Conservation (phyloP, 2,329 filamentous ascomycete species). For the Cladophialophora exuberans region DNA sequence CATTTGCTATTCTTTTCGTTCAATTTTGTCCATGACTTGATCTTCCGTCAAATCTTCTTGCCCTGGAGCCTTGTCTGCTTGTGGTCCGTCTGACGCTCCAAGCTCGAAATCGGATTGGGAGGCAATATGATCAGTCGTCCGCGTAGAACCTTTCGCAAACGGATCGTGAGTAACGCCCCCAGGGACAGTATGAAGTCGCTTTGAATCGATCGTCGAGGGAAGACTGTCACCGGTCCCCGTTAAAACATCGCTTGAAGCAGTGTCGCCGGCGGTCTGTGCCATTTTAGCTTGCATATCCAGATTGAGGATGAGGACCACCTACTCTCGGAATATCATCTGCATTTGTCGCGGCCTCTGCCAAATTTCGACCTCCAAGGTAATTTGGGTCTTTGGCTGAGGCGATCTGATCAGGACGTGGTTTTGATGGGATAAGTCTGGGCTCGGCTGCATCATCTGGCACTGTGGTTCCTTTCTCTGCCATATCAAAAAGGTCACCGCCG, state of each 20-base stretch:
- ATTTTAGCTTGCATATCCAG: background rate
- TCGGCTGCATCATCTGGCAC: conserved; percentile 52
- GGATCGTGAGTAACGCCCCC: conserved; percentile 38
- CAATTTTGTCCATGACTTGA: conserved; percentile 27
- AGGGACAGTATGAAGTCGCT: conserved; percentile 40
- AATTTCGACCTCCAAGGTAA: conserved; percentile 40
- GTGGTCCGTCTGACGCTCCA: conserved; percentile 42
- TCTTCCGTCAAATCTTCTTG: conserved; percentile 38
- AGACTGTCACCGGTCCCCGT: conserved; percentile 47
- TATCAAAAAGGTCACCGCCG: conserved; percentile 45
- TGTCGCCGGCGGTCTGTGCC: conserved; percentile 37
- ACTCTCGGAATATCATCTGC: conserved; percentile 50
- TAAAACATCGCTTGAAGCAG: conserved; percentile 42
- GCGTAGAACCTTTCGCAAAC: conserved; percentile 42
- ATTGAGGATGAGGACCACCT: conserved; percentile 5
- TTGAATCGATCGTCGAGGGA: conserved; percentile 44
- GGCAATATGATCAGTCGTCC: conserved; percentile 45
- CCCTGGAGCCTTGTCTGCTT: conserved; percentile 37
- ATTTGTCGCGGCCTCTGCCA: conserved; percentile 53
- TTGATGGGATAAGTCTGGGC: conserved; percentile 51
- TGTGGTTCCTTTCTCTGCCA: conserved; percentile 43
- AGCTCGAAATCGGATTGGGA: conserved; percentile 44
- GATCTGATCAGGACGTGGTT: conserved; percentile 52
- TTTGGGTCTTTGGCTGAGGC: conserved; percentile 41
- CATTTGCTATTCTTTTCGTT: conserved; percentile 26